Evolutionary conservation across 2,329 filamentous ascomycete species (phyloP).

Genomic region (Monilinia laxa): DNA sequence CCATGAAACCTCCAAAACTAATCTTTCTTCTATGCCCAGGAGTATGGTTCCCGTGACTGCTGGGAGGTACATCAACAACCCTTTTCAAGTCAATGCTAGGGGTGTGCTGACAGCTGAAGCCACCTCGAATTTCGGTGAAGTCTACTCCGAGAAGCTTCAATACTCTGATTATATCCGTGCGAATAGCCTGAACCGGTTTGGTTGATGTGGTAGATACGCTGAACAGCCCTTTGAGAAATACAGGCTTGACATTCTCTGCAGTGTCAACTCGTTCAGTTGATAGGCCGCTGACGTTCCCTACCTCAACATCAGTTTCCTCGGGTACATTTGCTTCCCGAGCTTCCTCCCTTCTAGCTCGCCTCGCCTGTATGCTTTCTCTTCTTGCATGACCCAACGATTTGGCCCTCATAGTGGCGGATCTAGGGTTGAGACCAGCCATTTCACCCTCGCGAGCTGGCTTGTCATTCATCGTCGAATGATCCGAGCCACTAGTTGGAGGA

Average conservation of each 20-base stretch:
- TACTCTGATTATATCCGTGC: constrained; percentile 86
- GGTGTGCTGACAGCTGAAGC: constrained; percentile 83
- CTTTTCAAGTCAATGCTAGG: constrained; percentile 87
- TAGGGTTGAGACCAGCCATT: constrained; percentile 48
- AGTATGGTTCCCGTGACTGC: constrained; percentile 50
- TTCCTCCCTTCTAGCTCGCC: constrained; percentile 72
- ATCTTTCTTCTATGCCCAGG: constrained; percentile 72
- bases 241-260: constrained; percentile 84
- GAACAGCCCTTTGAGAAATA: constrained; percentile 94
- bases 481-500: constrained; percentile 74
- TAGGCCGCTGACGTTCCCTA: constrained; percentile 59
- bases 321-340: constrained; percentile 74
- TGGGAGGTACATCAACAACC: constrained; percentile 60
- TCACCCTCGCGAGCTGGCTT: constrained; percentile 48
- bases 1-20: constrained; percentile 73
- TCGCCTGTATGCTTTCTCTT: constrained; percentile 87
- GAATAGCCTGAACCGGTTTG: constrained; percentile 82
- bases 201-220: constrained; percentile 96
- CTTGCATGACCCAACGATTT: constrained; percentile 88
- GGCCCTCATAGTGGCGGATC: constrained; percentile 67
- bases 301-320: constrained; percentile 85
- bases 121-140: constrained; percentile 87
- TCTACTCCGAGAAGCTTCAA: constrained; percentile 86
- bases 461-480: constrained; percentile 62
- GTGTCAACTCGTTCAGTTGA: constrained; percentile 63